Base-by-base conservation (phyloP, 1,139 yeast genomes). In the Martiniozyma asiatica region DNA sequence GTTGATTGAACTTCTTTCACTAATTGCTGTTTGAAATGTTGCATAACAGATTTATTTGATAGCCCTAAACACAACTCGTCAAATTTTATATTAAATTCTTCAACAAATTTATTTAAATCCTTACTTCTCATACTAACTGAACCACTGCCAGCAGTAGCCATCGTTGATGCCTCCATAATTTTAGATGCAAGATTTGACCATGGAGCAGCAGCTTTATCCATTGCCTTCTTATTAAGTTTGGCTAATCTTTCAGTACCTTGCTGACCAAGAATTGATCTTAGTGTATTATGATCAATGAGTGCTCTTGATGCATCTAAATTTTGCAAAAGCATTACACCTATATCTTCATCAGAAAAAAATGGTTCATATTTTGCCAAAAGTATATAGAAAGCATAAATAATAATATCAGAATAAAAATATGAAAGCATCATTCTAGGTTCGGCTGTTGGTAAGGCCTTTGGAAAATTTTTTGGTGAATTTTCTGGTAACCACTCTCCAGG, bases 171-270 rank as follows among this genome's bases (percentile, higher is more conserved):
- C 41, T 76, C 85, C 59, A 87, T 75, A 32, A 87, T 65, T 33
- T 71, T 66, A 17, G 78, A 65, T 6, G 94, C 85, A 15, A 84
- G 74, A 39, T 65, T 66, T 43, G 80, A 78, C 96, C 96, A 87
- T 43, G 78, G 89, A 14, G 77, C 74, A 36, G 85, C 63, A 50
- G 85, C 82, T 41, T 75, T 59, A 47, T 79, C 81, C 44, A 81
- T 59, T 30, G 79, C 84, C 38, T 85, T 63, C 48, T 81, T 85
- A 47, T 78, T 73, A 41, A 84, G 55, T 43, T 73, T 71, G 29
- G 68, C 77, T 12, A 85, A 51, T 36, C 95, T 58, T 32, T 71
- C 78, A 22, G 61, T 53, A 0, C 95, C 94, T 5, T 62, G 50
- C n/a, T 59, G 52, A 1, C 87, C 85, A 28, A 85, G 54, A 16